A percentile compares a stretch with the other conserved stretches of the same genome.
phyloP scores from a whole-genome alignment of 495 filamentous ascomycete genomes.

The Penicillium chermesinum region DNA sequence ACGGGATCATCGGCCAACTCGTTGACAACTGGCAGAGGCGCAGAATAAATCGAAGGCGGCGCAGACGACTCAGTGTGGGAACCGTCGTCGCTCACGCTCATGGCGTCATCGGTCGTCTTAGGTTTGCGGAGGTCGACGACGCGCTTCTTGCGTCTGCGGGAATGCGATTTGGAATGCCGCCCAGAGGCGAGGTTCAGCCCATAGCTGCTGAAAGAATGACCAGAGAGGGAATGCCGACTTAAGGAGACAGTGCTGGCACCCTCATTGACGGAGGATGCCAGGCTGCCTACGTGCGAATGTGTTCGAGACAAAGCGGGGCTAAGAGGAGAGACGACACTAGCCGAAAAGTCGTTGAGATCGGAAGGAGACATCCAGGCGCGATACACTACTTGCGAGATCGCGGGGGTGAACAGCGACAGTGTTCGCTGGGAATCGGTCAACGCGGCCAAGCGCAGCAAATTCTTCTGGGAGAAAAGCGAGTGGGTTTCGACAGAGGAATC shows the following conservation, averaged over 20 bases:
- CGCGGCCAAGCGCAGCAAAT: constrained; percentile 68
- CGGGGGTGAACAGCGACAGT: constrained; percentile 79
- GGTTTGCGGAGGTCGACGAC: constrained; percentile 81
- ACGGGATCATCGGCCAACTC: constrained; percentile 43
- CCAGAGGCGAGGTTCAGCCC: constrained; percentile 62
- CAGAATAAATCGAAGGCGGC: constrained; percentile 38
- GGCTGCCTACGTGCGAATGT: constrained; percentile 56
- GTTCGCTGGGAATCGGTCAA: constrained; percentile 80
- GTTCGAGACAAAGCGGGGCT: constrained; percentile 51
- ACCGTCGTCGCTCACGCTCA: constrained; percentile 50
- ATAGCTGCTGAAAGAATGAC: constrained; percentile 38
- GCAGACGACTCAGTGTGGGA: constrained; percentile 35
- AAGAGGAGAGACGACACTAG: constrained; percentile 49
- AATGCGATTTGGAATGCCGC: constrained; percentile 59
- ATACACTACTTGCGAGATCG: constrained; percentile 78
- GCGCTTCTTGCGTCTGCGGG: constrained; percentile 82
- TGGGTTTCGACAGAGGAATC: constrained; percentile 72
- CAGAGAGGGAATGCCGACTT: constrained; percentile 29
- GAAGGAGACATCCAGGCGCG: constrained; percentile 83
- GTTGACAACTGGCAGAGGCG: constrained; percentile 36
- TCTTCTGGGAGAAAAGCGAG: constrained; percentile 87
- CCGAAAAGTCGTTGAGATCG: constrained; percentile 60
- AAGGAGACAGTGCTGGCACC: constrained; percentile 39
- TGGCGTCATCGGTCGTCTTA: constrained; percentile 51
- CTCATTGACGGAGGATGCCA: constrained; percentile 49